Evolutionary conservation across 139 green algal genomes (phyloP), one percentile per base, ranked within the genome.

Genomic region (Choricystis sp.): DNA sequence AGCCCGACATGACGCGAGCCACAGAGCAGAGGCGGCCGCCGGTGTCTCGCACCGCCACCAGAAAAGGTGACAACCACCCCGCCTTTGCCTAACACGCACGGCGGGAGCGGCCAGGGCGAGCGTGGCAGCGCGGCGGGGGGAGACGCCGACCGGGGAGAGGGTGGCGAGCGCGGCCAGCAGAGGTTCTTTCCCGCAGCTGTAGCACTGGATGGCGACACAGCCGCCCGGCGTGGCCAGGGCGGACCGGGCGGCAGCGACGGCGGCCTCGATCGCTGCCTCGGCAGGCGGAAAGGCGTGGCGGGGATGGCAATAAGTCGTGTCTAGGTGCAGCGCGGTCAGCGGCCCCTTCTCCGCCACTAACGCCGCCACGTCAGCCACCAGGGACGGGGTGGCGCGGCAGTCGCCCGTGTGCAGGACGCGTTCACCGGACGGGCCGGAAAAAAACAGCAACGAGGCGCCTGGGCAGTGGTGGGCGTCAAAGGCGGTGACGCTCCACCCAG

Each of bases 1-100:
- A 97, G 28, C 91, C 91, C 21, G 67, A 84, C 83, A 97, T 96
- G 64, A 70, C 80, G 56, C 87, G 79, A n/a, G n/a, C n/a, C n/a
- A n/a, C n/a, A n/a, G n/a, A n/a, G 66, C 85, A 93, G 31, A 90
- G 59, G 4, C 55, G 68, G 2, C 52, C 29, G 3, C 77, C 82
- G 0, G 80, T 76, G 68, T 97, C 85, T 23, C 74, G 94, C 40
- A 79, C 77, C 1, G 89, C 90, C 63, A 96, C 31, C 52, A 97
- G 78, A 73, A 92, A 96, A 56, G 91, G 91, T 26, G 68, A 85
- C 68, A 83, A 87, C 88, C 88, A 95, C 57, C 71, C 61, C 14
- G 63, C 75, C 59, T 89, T 89, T n/a, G n/a, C n/a, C n/a, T n/a
- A n/a, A n/a, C n/a, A n/a, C n/a, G n/a, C n/a, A n/a, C n/a, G n/a